Conservation (phyloP, 2,329 filamentous ascomycete species). For the Clonostachys sp. region DNA sequence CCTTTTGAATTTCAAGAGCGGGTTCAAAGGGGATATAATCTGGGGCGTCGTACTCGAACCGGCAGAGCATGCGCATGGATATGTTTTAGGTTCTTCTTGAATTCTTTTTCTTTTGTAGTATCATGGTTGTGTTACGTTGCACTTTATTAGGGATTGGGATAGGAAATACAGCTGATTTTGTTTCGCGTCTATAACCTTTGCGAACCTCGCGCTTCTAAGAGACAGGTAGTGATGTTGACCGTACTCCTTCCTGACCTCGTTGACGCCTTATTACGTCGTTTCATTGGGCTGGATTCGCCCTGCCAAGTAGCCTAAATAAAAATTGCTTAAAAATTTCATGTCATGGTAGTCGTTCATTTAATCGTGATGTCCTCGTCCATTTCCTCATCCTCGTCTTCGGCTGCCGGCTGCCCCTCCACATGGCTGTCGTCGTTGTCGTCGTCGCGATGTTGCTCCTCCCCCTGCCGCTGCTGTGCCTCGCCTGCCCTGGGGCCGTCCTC, state of each 20-base stretch:
- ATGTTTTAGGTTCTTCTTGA: not conserved
- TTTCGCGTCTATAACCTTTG: not conserved
- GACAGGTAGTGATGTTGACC: not conserved
- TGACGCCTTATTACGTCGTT: not conserved
- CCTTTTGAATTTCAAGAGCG: too few relatives aligned
- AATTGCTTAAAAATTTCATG: too few relatives aligned
- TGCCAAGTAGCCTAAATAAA: too few relatives aligned
- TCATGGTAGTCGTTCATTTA: conserved; percentile 3
- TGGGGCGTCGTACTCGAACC: not conserved
- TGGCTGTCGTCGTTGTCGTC: conserved; percentile 6
- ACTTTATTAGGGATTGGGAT: not conserved
- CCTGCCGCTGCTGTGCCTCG: conserved; percentile 15
- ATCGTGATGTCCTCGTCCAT: conserved; percentile 1
- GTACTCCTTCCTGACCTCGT: not conserved
- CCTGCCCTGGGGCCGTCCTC: conserved; percentile 20
- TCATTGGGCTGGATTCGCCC: too few relatives aligned
- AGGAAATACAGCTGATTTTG: not conserved
- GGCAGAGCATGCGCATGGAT: not conserved
- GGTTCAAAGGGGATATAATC: too few relatives aligned
- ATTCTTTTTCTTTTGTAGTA: conserved; percentile 3
- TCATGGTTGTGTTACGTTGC: not conserved
- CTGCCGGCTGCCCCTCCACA: not conserved
- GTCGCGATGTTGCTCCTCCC: conserved; percentile 13
- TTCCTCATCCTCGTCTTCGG: not conserved
- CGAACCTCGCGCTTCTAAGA: not conserved